Base-by-base conservation (phyloP, 768 basidiomycete genomes). In the Roridomyces roridus region DNA sequence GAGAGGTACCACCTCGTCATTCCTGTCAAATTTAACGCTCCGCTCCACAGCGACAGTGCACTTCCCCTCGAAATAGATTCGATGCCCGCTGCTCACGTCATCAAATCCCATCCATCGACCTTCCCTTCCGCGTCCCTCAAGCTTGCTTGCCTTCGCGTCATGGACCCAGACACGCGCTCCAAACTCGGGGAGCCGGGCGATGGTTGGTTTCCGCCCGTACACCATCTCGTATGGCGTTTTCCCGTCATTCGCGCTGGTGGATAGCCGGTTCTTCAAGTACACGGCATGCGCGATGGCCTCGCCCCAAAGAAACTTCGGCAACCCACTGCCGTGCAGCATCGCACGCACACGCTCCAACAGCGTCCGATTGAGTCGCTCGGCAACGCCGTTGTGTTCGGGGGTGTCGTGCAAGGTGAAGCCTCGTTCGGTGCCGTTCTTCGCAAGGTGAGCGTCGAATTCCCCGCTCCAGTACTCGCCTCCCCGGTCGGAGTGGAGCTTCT, bases 81-180 rank as follows among this genome's bases (percentile, higher is more conserved):
- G 60, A 37, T 71, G 68, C 0, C 67, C 71, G 20, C 66, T 70
- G 49, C 68, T 72, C 29, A 73, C 58, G 2, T 65, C 47, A 55
- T 76, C 70, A 62, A 69, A 73, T 0, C 77, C 74, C 8, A 78
- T 57, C 70, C 71, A 80, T 9, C 59, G 54, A 2, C 72, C 72
- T 18, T 70, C 62, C 4, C 60, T 46, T 10, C 62, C 64, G 8
- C 60, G 24, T 17, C 62, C 54, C 5, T 69, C 70, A 0, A 76
- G 59, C 55, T 76, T 75, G 14, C 50, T 45, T 11, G 44, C 59
- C 10, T 42, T 57, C 0, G 25, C 42, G 26, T 62, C 56, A 5
- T 71, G 63, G 0, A 74, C 67, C 55, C 51, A 72, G 3, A 60
- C 57, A 7, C 37, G 43, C 2, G 52, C 45, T 5, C 71, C 70